Percentiles rank a stretch among this genome's conserved stretches.
Conservation (phyloP, 140 eudicot species). For the Eryngium alpinum region DNA sequence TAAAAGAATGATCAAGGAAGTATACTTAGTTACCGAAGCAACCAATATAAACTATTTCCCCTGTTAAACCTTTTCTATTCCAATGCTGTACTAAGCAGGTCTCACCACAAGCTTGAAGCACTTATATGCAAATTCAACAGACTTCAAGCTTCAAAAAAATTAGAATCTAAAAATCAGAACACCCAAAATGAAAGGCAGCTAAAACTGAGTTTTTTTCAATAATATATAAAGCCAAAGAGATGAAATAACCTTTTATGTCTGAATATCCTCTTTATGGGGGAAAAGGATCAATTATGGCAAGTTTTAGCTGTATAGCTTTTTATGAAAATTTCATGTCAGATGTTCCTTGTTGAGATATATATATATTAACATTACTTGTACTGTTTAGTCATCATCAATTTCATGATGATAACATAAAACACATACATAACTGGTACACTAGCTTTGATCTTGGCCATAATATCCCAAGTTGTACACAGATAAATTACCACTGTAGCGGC, state of each 20-base stretch:
- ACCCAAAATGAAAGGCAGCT: not conserved
- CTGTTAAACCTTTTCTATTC: not conserved
- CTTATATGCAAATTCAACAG: not conserved
- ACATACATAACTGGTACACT: not conserved
- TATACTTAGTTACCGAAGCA: not conserved
- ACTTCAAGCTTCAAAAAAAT: not conserved
- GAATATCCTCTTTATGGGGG: not conserved
- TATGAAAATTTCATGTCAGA: not conserved
- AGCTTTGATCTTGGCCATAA: not conserved
- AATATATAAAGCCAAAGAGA: not conserved
- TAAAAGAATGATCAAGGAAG: not conserved
- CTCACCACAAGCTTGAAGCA: not conserved
- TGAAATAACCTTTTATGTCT: not conserved
- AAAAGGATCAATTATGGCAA: not conserved
- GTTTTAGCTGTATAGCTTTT: not conserved
- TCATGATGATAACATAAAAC: not conserved
- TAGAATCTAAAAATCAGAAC: not conserved
- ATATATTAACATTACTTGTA: too few relatives aligned
- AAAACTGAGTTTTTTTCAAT: not conserved
- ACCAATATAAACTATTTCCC: not conserved
- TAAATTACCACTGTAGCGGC: conserved; percentile 76
- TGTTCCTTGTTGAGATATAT: too few relatives aligned
- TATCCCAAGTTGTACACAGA: not conserved
- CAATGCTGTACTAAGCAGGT: not conserved
- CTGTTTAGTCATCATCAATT: not conserved